Conservation (phyloP, 208 protist species). For the Histomonas meleagridis region DNA sequence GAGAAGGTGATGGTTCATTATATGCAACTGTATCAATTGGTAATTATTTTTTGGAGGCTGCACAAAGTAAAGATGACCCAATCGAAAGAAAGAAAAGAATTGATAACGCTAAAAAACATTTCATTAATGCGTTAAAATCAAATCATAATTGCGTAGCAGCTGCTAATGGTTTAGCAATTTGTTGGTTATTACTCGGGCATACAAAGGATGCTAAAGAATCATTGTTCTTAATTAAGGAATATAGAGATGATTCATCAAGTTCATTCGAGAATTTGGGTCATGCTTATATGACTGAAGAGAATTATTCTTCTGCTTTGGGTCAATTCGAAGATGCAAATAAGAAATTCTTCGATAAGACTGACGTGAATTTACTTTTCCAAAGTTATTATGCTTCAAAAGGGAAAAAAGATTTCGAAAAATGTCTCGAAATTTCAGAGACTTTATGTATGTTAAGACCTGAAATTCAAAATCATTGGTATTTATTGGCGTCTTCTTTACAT, state of each 20-base stretch:
- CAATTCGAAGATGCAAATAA: background rate
- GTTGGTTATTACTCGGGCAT: background rate
- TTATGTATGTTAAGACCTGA: background rate
- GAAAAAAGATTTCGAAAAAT: background rate
- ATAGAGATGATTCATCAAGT: background rate
- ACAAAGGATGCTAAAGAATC: background rate
- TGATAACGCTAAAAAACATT: background rate
- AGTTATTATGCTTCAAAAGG: background rate
- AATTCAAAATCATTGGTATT: background rate
- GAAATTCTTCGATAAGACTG: background rate
- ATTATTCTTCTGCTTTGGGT: background rate
- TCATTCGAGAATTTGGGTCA: background rate
- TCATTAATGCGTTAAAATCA: background rate
- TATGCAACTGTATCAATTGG: background rate
- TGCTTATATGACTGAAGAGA: background rate
- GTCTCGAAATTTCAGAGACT: background rate
- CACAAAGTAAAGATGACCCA: background rate
- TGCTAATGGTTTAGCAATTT: background rate
- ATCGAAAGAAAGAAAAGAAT: background rate
- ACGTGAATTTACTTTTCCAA: background rate
- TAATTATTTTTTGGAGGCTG: background rate
- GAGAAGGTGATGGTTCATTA: background rate
- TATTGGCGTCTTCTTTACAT: background rate
- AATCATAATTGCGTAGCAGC: background rate
- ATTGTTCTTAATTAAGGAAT: background rate